Base-by-base conservation (phyloP, 2,329 filamentous ascomycete genomes). In the Cordyceps fumosorosea region DNA sequence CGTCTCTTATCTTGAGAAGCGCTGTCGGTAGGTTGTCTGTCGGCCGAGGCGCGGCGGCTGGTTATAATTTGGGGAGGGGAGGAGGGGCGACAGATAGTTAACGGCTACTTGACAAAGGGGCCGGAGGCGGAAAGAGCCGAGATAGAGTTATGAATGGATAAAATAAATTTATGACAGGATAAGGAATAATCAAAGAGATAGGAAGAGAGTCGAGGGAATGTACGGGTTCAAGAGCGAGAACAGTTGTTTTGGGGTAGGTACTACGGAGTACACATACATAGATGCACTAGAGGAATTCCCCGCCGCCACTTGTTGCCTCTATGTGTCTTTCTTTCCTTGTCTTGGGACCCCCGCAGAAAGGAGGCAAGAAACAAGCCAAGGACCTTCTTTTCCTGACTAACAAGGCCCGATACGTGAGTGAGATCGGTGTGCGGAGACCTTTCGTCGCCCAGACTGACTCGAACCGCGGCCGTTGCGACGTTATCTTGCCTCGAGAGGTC, bases 351-450 rank as follows among this genome's bases (percentile, higher is more conserved):
- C 45, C 22, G 45, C 45, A 48, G 8, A 47, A 24, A 7, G 2
- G 20, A n/a, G 16, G 26, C 26, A 29, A 29, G 26, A 44, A n/a
- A 45, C 5, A 45, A 22, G 11, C 22, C n/a, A 10, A 48, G 20
- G 45, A 26, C 45, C 20, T 48, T 11, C 24, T 26, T 48, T 48
- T 20, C n/a, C 8, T 22, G 32, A 34, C 32, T 34, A 34, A 34
- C 10, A 32, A 32, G 29, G 37, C 5, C n/a, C 16, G 42, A 44
- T 44, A n/a, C 42, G 42, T 20, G 24, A 14, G 29, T 12, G 29
- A 55, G 52, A 55, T 55, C 52, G 48, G 48, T 51, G 50, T 53
- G 52, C 52, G 52, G 52, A 44, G 52, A 44, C n/a, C n/a, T n/a
- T n/a, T n/a, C n/a, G n/a, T n/a, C n/a, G n/a, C n/a, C n/a, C n/a